phyloP scores from a whole-genome alignment of 2,329 filamentous ascomycete genomes.

The Aspergillus candidus region DNA sequence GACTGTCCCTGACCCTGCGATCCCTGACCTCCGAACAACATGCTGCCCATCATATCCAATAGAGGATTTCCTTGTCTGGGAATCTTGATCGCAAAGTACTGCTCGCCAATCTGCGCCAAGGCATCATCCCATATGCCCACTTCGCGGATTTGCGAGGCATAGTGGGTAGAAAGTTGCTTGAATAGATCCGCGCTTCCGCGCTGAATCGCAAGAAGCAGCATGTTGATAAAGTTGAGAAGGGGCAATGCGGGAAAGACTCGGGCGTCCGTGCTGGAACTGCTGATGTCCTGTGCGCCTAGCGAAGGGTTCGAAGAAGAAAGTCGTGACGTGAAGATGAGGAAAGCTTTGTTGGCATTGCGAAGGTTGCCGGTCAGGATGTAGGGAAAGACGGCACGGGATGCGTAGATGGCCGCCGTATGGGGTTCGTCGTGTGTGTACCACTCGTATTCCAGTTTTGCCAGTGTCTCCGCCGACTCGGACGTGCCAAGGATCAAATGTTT shows the following conservation, averaged over 20 bases:
- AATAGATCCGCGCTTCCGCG: slow-evolving; percentile 72
- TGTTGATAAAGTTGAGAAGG: slow-evolving; percentile 87
- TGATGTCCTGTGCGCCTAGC: slow-evolving; percentile 75
- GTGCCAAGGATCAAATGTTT: slow-evolving; percentile 83
- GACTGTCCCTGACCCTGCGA: slow-evolving; percentile 29
- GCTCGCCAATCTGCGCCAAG: slow-evolving; percentile 81
- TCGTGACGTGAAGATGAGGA: slow-evolving; percentile 66
- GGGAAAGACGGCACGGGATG: slow-evolving; percentile 78
- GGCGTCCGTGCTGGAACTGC: slow-evolving; percentile 64
- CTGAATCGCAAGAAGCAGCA: slow-evolving; percentile 78
- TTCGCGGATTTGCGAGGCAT: slow-evolving; percentile 71
- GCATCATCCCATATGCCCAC: slow-evolving; percentile 71
- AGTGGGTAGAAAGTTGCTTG: slow-evolving; percentile 74
- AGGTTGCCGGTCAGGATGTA: slow-evolving; percentile 89
- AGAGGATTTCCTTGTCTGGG: slow-evolving; percentile 86
- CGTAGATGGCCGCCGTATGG: slow-evolving; percentile 80
- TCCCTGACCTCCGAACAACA: slow-evolving; percentile 70
- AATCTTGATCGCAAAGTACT: slow-evolving; percentile 91
- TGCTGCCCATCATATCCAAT: slow-evolving; percentile 95
- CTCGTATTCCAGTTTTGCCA: slow-evolving; percentile 78
- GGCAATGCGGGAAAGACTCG: slow-evolving; percentile 85
- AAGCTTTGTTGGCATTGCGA: slow-evolving; percentile 76
- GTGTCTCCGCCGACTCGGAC: slow-evolving; percentile 73
- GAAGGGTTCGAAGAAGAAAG: slow-evolving; percentile 53
- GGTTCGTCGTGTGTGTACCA: slow-evolving; percentile 90